Conservation (phyloP, 1,284 basidiomycete genomes). For the Cronartium quercuum region DNA sequence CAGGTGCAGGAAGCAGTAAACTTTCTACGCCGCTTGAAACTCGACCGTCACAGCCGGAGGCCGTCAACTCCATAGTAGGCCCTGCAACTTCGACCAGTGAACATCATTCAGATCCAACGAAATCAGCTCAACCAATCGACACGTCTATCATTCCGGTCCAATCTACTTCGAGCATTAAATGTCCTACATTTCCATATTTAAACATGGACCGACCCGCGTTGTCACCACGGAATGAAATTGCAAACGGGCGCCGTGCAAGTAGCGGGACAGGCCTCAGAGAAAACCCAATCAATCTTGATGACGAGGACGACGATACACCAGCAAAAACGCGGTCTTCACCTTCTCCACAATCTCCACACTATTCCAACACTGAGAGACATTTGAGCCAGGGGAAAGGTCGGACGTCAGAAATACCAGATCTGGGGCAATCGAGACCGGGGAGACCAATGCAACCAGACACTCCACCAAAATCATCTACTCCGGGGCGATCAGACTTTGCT, state of each 20-base stretch:
- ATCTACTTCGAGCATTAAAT: neutral
- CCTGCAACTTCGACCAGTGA: neutral
- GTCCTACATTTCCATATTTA: no score
- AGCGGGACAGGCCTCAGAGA: neutral
- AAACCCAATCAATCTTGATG: conserved; percentile 24
- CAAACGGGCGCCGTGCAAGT: no score
- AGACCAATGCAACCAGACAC: neutral
- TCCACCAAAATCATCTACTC: neutral
- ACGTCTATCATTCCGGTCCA: neutral
- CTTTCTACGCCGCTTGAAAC: no score
- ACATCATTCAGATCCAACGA: neutral
- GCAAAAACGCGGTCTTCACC: neutral
- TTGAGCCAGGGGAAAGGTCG: neutral
- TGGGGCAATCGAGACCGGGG: neutral
- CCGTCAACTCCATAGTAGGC: neutral
- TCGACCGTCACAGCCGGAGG: neutral
- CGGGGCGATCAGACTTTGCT: neutral
- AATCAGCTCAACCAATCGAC: neutral
- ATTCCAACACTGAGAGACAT: neutral
- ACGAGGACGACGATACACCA: conserved; percentile 15
- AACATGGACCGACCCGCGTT: no score
- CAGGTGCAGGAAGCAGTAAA: neutral
- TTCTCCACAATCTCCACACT: neutral
- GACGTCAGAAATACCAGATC: neutral
- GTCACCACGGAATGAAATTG: no score